These are phyloP conservation scores for Chaetomium tenue DNA, from an alignment of 495 filamentous ascomycete genomes.

Conservation along the genomic window DNA sequence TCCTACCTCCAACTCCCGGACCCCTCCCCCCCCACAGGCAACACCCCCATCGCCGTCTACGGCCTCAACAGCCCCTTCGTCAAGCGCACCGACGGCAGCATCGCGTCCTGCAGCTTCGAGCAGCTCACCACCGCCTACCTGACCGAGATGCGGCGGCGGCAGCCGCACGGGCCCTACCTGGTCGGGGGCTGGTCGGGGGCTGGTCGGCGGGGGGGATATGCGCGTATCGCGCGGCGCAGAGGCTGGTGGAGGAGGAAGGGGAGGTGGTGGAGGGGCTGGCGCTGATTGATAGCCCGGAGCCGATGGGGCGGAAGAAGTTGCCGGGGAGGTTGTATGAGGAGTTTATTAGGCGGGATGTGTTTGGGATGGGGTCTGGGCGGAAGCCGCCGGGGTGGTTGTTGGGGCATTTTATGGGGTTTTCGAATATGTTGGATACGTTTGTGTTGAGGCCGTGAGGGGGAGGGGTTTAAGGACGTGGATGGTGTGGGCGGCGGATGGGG, in stretches of 20 bases:
- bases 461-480: neutral
- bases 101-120: constrained; percentile 39
- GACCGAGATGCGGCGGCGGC: constrained; percentile 50
- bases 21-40: constrained; percentile 30
- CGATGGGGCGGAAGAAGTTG: neutral
- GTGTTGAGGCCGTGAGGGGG: neutral
- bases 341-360: neutral
- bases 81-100: constrained; percentile 36
- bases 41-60: constrained; percentile 38
- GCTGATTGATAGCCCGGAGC: constrained; percentile 56
- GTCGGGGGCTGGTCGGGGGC: too few species aligned
- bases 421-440: neutral
- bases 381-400: constrained; percentile 4
- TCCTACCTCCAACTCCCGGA: constrained; percentile 47
- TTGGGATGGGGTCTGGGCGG: neutral
- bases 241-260: constrained; percentile 52
- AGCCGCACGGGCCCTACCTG: constrained; percentile 57
- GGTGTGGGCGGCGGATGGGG: constrained; percentile 6
- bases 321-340: neutral
- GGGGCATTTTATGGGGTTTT: constrained; percentile 5
- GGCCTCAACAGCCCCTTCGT: constrained; percentile 57
- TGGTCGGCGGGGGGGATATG: constrained; percentile 79
- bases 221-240: constrained; percentile 65
- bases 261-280: constrained; percentile 64
- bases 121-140: constrained; percentile 29